phyloP scores from a whole-genome alignment of 2,329 filamentous ascomycete genomes.

The Sordariomycetes sp. region DNA sequence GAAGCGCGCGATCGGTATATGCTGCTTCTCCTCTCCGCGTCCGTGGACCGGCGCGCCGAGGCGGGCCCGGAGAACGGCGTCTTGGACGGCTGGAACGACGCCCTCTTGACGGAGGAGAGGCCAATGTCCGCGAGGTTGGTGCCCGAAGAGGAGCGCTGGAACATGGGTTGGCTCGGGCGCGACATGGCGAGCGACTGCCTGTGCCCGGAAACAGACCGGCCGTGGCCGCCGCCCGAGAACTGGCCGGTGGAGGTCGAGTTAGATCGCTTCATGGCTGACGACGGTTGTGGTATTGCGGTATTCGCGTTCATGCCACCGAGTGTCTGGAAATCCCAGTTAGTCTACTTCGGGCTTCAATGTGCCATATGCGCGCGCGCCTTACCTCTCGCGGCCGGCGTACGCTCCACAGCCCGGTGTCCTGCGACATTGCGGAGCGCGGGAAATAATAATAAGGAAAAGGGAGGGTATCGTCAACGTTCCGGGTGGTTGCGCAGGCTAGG shows the following conservation, averaged over 20 bases:
- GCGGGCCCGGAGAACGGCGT: conserved; percentile 31
- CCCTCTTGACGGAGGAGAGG: conserved; percentile 73
- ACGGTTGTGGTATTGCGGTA: conserved; percentile 77
- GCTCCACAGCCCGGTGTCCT: conserved; percentile 81
- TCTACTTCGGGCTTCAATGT: background rate
- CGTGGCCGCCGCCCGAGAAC: conserved; percentile 59
- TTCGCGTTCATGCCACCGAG: conserved; percentile 76
- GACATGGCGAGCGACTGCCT: conserved; percentile 77
- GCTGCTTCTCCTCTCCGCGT: conserved; percentile 64
- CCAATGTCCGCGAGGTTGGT: conserved; percentile 70
- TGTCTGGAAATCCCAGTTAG: conserved; percentile 44
- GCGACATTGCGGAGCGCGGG: conserved; percentile 54
- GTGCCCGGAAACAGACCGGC: conserved; percentile 71
- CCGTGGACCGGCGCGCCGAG: conserved; percentile 32
- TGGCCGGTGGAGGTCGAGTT: conserved; percentile 62
- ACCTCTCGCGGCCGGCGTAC: conserved; percentile 88
- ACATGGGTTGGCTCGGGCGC: conserved; percentile 77
- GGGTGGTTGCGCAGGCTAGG: background rate
- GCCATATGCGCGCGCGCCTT: conserved; percentile 19
- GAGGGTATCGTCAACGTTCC: background rate
- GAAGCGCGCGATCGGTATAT: conserved; percentile 66
- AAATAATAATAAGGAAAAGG: background rate
- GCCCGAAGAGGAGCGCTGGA: conserved; percentile 75
- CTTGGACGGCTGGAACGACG: conserved; percentile 70
- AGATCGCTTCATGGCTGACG: conserved; percentile 88